Base-by-base conservation (phyloP, 2,329 filamentous ascomycete species). In the Colletotrichum tropicicola region DNA sequence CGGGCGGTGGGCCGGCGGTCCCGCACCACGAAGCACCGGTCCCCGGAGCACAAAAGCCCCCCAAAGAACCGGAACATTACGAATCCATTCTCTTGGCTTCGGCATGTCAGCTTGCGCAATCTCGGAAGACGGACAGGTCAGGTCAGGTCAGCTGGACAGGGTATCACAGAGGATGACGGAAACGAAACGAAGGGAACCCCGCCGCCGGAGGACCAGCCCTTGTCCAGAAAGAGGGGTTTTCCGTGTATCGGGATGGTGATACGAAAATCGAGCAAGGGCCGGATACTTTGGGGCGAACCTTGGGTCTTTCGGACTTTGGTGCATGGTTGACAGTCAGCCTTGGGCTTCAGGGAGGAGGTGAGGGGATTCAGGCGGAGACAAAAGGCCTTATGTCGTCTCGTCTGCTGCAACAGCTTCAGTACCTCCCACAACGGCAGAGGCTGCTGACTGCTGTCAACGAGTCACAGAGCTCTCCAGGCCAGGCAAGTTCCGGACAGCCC, bases 61-160 rank as follows among this genome's bases (percentile, higher is more conserved):
- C 12, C 12, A 35, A 10, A 35, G 10, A 35, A 10, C 10, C 32
- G 32, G 32, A 10, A 35, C 8, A 15, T 35, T 15, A 5, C 15
- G 6, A 35, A 12, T 12, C 12, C 32, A 35, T 10, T 43, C 25
- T 55, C 47, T 45, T 45, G n/a, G 23, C n/a, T 13, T 25, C 19
- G 30, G 44, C 43, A 21, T 21, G 28, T 43, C 37, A 44, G 43
- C 28, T 19, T 25, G 28, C 19, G 15, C 12, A 57, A 57, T 49
- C 25, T 62, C 52, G 59, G 35, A 21, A 49, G 52, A 49, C 51
- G 37, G 30, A n/a, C n/a, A n/a, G n/a, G n/a, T n/a, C n/a, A n/a
- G n/a, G n/a, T n/a, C 30, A 21, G 9, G n/a, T 58, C 59, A 58
- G 59, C 59, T 63, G 44, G 37, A 41, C 53, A 58, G 28, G 59